Base-by-base conservation (phyloP, 345 rosid genomes). In the Hypericum perforatum region DNA sequence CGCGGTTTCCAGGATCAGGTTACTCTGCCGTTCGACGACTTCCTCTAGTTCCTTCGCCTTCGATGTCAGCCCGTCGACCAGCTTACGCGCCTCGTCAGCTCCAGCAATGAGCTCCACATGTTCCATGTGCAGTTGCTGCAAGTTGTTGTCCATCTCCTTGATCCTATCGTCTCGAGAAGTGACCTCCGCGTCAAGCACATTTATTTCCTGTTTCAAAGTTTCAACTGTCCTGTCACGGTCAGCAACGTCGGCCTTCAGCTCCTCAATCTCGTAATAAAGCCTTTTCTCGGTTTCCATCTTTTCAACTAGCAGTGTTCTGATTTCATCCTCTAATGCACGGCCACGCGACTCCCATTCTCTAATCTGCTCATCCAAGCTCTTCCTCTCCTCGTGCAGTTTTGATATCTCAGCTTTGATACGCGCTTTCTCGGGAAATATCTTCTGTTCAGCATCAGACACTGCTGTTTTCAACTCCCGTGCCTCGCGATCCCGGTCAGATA, bases 341-440 rank as follows among this genome's bases (percentile, higher is more conserved):
- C 53, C 39, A 37, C 39, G 62, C 29, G 66, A 61, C 47, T 80
- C 82, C 63, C 63, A 53, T 60, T 80, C 88, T 43, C 58, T 67
- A 48, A 81, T 54, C 63, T 59, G 65, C 52, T 71, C 76, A 60
- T 74, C 72, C 37, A 70, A 63, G 57, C 46, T 12, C 5, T 54
- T 39, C 42, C 63, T 77, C 29, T 72, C 77, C 16, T 73, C 84
- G 62, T 69, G 59, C 69, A 78, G 46, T 42, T 56, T 56, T 29
- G 68, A 46, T 43, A 73, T 70, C 39, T 80, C 78, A 43, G 58
- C 63, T 62, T 76, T 81, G 56, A 86, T 55, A 29, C 74, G 79
- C 12, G 75, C 76, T 62, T 72, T 84, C 39, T 82, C 95, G 9
- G 63, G 56, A 45, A 70, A 65, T 52, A 78, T 80, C 48, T 68